A percentile compares a stretch with the other conserved stretches of the same genome.
Conservation (phyloP, 305 asterid species). For the Salvia sclarea region DNA sequence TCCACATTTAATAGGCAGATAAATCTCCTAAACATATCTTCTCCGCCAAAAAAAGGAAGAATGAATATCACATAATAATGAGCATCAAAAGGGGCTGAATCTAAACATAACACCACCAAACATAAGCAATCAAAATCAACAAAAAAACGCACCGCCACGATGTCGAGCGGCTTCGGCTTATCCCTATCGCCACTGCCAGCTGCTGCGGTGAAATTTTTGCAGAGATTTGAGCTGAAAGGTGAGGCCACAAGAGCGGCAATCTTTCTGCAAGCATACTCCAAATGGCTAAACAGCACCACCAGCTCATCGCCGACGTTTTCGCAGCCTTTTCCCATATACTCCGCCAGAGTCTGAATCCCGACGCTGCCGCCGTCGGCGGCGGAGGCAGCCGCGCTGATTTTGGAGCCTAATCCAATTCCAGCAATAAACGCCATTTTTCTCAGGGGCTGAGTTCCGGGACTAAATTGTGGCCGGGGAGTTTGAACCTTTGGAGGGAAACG, state of each 20-base stretch:
- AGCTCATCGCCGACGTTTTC: slow-evolving; percentile 68
- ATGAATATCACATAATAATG: not conserved
- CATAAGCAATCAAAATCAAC: not conserved
- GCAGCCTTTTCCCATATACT: slow-evolving; percentile 62
- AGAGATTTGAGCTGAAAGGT: slow-evolving; percentile 67
- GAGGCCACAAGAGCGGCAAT: slow-evolving; percentile 93
- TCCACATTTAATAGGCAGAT: not conserved
- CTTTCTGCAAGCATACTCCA: slow-evolving; percentile 78
- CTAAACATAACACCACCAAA: not conserved
- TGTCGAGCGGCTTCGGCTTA: slow-evolving; percentile 88
- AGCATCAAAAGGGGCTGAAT: not conserved
- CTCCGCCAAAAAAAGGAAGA: not conserved
- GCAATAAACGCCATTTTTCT: slow-evolving; percentile 48
- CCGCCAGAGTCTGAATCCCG: slow-evolving; percentile 65
- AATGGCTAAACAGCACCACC: slow-evolving; percentile 59
- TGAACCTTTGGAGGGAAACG: slow-evolving; percentile 34
- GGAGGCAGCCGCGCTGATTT: slow-evolving; percentile 34
- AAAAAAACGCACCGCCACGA: slow-evolving; percentile 61
- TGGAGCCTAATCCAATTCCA: slow-evolving; percentile 45
- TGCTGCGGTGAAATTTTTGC: slow-evolving; percentile 29
- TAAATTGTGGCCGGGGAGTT: slow-evolving; percentile 33
- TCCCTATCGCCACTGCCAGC: slow-evolving; percentile 61
- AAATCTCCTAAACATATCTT: not conserved
- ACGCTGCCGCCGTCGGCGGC: slow-evolving; percentile 26
- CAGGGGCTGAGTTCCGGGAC: slow-evolving; percentile 31